Evolutionary conservation across 352 stramenopile genomes (phyloP), one percentile per base, ranked within the genome.

Genomic region (Globisporangium lucens): DNA sequence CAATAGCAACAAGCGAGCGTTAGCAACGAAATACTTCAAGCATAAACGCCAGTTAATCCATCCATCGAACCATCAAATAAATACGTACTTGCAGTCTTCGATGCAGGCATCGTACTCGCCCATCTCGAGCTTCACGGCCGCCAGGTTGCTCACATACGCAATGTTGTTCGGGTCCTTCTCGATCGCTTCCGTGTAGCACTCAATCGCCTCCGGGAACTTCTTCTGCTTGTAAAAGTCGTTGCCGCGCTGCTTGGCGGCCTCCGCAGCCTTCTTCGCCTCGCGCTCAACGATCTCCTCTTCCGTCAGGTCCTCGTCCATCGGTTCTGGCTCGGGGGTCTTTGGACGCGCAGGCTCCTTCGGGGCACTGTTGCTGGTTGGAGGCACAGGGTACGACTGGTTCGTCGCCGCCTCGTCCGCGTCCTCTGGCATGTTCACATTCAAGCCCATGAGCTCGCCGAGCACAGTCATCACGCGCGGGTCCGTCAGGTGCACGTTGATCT

Each of bases 161-260:
- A 99, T 98, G 83, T 99, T 99, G 57, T 85, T 95, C 13, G 86
- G 84, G 77, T 99, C 91, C 68, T 99, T 89, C 38, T 82, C 88
- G 68, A 98, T 98, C 2, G 97, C 97, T 73, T 99, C 96, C 27
- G 97, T 88, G 84, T 99, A 99, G 62, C 91, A 92, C 63, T 83
- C 89, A 30, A 99, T 79, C 29, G 88, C 88, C 56, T 96, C 88
- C 1, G 96, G 83, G 72, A 99, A 99, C 70, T 98, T 73, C 76
- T 99, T 99, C 52, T 89, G 67, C 85, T 99, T 99, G 94, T 99
- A 99, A 7, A 98, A 80, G 6, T 87, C 83, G 73, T 99, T 99
- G 52, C 98, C 98, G 46, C 89, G 83, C 57, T 98, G 80, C 80
- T 99, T 99, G 63, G 92, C 87, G 41, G 89, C 87, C 12, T 97